A percentile compares a stretch with the other conserved stretches of the same genome.
Evolutionary conservation across 2,329 filamentous ascomycete species (phyloP).

Genomic region (Emmonsia crescens): DNA sequence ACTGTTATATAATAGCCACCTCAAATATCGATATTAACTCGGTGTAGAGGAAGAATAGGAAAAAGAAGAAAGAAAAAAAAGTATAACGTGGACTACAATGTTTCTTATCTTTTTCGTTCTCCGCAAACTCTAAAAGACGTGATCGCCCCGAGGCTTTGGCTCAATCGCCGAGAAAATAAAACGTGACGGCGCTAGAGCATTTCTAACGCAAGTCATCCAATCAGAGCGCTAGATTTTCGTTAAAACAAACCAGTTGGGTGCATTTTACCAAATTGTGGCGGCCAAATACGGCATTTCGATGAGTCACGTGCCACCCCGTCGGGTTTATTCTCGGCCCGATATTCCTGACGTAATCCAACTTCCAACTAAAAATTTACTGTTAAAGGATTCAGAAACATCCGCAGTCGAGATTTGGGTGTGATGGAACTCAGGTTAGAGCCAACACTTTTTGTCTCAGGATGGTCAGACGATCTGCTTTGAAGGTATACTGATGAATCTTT

Average conservation of each 20-base stretch:
- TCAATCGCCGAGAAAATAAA: neutral
- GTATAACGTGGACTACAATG: neutral
- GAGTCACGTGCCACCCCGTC: neutral
- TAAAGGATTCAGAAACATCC: neutral
- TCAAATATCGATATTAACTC: neutral
- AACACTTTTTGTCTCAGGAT: constrained; percentile 4
- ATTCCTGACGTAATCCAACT: constrained; percentile 1
- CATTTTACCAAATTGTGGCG: neutral
- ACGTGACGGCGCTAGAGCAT: neutral
- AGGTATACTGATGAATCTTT: constrained; percentile 5
- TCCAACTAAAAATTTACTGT: neutral
- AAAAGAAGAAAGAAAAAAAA: neutral
- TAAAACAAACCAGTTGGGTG: neutral
- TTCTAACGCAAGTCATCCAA: too few relatives aligned
- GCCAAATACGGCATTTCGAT: neutral
- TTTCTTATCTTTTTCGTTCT: neutral
- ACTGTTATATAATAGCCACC: neutral
- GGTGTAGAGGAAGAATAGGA: neutral
- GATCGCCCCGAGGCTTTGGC: neutral
- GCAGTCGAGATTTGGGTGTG: neutral
- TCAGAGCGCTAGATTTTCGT: too few relatives aligned
- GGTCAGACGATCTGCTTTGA: constrained; percentile 9
- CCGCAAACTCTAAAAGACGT: constrained; percentile 3
- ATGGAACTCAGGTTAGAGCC: neutral
- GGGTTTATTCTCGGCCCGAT: neutral